Conservation (phyloP, 106 monocot species). For the Cymbidium sinense region DNA sequence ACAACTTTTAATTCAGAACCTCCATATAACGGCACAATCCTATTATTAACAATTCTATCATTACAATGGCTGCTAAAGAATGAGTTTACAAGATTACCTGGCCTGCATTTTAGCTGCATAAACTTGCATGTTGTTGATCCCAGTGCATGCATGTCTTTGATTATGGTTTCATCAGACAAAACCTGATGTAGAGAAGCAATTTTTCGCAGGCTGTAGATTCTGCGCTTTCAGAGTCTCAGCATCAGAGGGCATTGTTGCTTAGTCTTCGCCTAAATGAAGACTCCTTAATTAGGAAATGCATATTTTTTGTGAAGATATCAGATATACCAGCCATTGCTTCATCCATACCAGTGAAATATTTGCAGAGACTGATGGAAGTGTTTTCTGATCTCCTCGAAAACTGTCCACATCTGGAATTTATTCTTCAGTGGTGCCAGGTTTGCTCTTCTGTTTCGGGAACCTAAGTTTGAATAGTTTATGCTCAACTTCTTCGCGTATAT, state of each 20-base stretch:
- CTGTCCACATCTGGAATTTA: constrained; percentile 89
- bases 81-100: background rate
- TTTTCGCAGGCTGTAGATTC: constrained; percentile 58
- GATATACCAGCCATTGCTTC: constrained; percentile 62
- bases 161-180: background rate
- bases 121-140: background rate
- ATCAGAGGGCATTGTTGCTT: constrained; percentile 68
- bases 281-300: constrained; percentile 86
- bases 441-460: background rate
- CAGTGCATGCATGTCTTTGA: background rate
- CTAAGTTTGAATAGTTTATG: background rate
- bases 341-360: constrained; percentile 74
- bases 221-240: constrained; percentile 55
- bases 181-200: background rate
- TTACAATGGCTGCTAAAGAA: background rate
- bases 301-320: constrained; percentile 59
- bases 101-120: background rate
- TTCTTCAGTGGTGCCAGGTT: constrained; percentile 93
- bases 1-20: background rate
- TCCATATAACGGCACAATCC: background rate
- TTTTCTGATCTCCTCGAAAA: constrained; percentile 80
- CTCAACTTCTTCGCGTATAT: background rate
- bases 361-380: constrained; percentile 85
- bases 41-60: background rate
- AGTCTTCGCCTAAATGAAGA: constrained; percentile 94